phyloP scores from a whole-genome alignment of 441 rosid genomes.

The Gossypium schwendimanii region DNA sequence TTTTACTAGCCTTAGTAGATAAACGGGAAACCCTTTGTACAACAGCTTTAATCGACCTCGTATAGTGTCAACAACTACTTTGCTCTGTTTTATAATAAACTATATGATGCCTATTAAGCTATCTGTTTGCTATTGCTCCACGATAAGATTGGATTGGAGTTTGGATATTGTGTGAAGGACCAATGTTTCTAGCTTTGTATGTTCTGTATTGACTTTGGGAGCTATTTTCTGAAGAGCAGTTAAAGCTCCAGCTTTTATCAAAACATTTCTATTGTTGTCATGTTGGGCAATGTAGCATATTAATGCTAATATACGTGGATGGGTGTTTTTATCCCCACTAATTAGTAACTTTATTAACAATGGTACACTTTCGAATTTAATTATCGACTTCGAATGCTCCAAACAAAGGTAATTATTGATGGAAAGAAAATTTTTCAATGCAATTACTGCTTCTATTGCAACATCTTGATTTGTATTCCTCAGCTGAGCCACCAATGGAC shows the following conservation, averaged over 20 bases:
- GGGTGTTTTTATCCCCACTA: background rate
- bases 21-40: background rate
- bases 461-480: background rate
- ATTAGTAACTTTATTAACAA: background rate
- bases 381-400: constrained; percentile 42
- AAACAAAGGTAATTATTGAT: background rate
- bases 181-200: background rate
- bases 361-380: constrained; percentile 27
- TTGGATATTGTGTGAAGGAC: background rate
- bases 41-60: background rate
- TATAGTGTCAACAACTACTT: too few relatives aligned
- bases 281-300: background rate
- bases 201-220: background rate
- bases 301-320: too few relatives aligned
- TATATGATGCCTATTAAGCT: background rate
- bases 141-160: background rate
- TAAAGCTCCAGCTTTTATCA: background rate
- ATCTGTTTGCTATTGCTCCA: background rate
- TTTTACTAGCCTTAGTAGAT: background rate
- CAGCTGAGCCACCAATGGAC: constrained; percentile 36
- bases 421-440: background rate
- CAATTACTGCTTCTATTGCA: background rate
- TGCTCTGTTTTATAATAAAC: background rate
- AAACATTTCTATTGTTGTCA: background rate
- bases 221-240: background rate